These are phyloP conservation scores for Apodospora peruviana DNA, from an alignment of 495 filamentous ascomycete genomes.

Conservation along the genomic window DNA sequence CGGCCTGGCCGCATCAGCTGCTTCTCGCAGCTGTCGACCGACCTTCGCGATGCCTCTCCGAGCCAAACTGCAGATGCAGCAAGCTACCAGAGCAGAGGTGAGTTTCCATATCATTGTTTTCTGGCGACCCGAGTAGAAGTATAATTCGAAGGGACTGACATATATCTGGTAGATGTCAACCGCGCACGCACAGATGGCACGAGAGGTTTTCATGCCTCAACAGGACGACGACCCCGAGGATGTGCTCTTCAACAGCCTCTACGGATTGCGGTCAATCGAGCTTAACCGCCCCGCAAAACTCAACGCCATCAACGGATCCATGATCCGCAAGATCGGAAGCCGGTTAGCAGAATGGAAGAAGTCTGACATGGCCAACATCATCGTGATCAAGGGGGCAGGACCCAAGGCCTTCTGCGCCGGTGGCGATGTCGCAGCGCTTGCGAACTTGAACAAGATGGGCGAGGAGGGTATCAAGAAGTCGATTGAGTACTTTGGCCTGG, in stretches of 20 bases:
- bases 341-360: constrained; percentile 88
- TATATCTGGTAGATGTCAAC: constrained; percentile 53
- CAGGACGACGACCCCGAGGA: constrained; percentile 77
- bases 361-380: constrained; percentile 84
- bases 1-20: constrained; percentile 31
- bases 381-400: constrained; percentile 87
- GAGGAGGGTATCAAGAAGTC: constrained; percentile 61
- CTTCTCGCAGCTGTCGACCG: constrained; percentile 29
- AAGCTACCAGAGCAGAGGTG: constrained; percentile 48
- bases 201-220: constrained; percentile 28
- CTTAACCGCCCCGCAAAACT: constrained; percentile 88
- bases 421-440: constrained; percentile 79
- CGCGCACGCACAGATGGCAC: constrained; percentile 15
- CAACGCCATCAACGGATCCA: constrained; percentile 87
- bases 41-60: constrained; percentile 71
- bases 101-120: constrained; percentile 1
- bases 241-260: constrained; percentile 82
- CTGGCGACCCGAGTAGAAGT: not conserved
- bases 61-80: constrained; percentile 70
- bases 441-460: constrained; percentile 62
- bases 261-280: constrained; percentile 87
- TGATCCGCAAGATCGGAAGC: constrained; percentile 87
- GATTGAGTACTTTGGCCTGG: constrained; percentile 78
- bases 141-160: no score
- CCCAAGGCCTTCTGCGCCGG: constrained; percentile 85